A percentile compares a stretch with the other conserved stretches of the same genome.
Evolutionary conservation across 768 basidiomycete species (phyloP).

Genomic region (Russula sp.): DNA sequence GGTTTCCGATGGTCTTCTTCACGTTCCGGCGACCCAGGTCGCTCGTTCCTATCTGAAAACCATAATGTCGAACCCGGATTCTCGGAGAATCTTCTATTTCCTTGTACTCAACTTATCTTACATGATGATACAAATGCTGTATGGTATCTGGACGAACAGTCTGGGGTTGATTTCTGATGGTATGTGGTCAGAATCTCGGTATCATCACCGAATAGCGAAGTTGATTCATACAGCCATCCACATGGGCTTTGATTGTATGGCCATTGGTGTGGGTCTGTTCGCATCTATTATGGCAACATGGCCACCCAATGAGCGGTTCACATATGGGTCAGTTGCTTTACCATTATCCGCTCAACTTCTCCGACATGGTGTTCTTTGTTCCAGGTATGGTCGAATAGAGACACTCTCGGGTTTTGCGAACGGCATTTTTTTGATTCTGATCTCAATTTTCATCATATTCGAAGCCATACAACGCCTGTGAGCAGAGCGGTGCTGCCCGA

Average conservation of each 20-base stretch:
- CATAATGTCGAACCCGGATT: slow-evolving; percentile 86
- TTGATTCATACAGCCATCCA: slow-evolving; percentile 70
- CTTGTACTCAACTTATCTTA: slow-evolving; percentile 89
- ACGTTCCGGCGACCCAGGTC: slow-evolving; percentile 24
- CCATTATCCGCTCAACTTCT: neutral
- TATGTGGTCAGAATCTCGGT: slow-evolving; percentile 27
- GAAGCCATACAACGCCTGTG: slow-evolving; percentile 95
- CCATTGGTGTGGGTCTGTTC: slow-evolving; percentile 89
- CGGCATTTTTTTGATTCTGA: slow-evolving; percentile 87
- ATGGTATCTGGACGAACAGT: slow-evolving; percentile 97
- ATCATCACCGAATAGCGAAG: neutral
- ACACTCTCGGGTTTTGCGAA: slow-evolving; percentile 98
- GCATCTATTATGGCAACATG: slow-evolving; percentile 98
- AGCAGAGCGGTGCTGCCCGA: slow-evolving; percentile 12
- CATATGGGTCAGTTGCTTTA: slow-evolving; percentile 67
- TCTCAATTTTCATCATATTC: slow-evolving; percentile 97
- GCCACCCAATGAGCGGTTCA: slow-evolving; percentile 91
- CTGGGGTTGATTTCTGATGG: slow-evolving; percentile 96
- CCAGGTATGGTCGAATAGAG: slow-evolving; percentile 90
- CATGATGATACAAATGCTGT: slow-evolving; percentile 96
- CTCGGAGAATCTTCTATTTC: slow-evolving; percentile 95
- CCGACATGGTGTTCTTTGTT: neutral
- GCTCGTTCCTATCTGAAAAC: slow-evolving; percentile 76
- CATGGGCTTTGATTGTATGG: slow-evolving; percentile 99
- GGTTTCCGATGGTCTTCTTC: slow-evolving; percentile 20